Conservation (phyloP, 306 rosid genomes). For the Pterocarpus macrocarpus region DNA sequence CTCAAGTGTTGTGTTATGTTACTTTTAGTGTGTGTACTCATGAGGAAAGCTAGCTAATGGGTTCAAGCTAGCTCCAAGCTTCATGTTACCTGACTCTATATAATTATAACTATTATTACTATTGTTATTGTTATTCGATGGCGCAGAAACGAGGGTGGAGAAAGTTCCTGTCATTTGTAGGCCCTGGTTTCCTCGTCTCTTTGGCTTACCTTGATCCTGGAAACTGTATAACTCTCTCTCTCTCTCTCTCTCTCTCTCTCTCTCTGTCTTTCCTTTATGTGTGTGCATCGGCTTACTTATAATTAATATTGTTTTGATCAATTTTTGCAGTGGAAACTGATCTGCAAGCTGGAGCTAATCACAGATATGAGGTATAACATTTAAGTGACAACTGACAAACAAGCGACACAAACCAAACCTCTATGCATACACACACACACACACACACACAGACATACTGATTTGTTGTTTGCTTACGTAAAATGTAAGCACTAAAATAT, state of each 20-base stretch:
- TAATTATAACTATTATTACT: too few species aligned
- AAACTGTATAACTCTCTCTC: conserved; percentile 56
- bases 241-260: neutral
- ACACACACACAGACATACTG: too few species aligned
- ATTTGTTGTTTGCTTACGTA: neutral
- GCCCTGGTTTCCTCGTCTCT: conserved; percentile 92
- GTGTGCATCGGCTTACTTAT: neutral
- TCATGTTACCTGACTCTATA: too few species aligned
- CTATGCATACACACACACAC: too few species aligned
- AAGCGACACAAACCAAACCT: too few species aligned
- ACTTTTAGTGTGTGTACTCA: too few species aligned
- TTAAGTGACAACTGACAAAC: neutral
- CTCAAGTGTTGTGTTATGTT: too few species aligned
- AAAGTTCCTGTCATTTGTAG: conserved; percentile 67
- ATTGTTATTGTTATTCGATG: neutral
- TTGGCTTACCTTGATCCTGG: conserved; percentile 97
- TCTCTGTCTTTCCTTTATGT: neutral
- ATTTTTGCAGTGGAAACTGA: conserved; percentile 86
- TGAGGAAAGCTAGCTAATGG: too few species aligned
- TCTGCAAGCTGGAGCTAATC: conserved; percentile 90
- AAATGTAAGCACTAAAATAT: neutral
- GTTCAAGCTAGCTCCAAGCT: too few species aligned
- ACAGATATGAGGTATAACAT: conserved; percentile 74
- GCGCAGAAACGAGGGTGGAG: conserved; percentile 74
- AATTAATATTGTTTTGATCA: too few species aligned